Percentiles rank a stretch among this genome's conserved stretches.
These are phyloP conservation scores for Colletotrichum paranaense DNA, from an alignment of 2,329 filamentous ascomycete genomes.

Conservation along the genomic window DNA sequence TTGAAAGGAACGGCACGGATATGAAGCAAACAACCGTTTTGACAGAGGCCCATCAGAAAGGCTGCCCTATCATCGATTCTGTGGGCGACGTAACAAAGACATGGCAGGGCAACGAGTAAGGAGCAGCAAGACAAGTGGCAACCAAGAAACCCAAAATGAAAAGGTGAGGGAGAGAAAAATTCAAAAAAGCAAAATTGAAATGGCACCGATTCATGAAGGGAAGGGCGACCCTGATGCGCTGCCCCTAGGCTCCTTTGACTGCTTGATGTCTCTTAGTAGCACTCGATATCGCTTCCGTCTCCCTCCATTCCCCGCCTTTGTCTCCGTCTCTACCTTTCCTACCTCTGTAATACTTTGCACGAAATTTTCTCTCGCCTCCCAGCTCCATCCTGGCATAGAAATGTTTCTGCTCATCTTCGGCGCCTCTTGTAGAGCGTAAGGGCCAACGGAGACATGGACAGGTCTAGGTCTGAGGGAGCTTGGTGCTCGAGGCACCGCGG, in stretches of 20 bases:
- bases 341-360: neutral
- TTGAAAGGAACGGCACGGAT: slow-evolving; percentile 17
- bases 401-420: slow-evolving; percentile 30
- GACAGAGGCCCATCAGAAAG: slow-evolving; percentile 15
- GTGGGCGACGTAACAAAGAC: slow-evolving; percentile 15
- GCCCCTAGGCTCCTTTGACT: neutral
- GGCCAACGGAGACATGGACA: slow-evolving; percentile 22
- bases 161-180: neutral
- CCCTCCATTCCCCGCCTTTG: neutral
- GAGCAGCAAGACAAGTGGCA: neutral
- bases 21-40: slow-evolving; percentile 21
- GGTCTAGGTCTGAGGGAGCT: slow-evolving; percentile 27
- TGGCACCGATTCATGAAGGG: slow-evolving; percentile 1
- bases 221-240: slow-evolving; percentile 16
- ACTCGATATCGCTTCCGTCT: neutral
- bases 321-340: neutral
- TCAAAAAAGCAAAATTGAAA: neutral
- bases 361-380: slow-evolving; percentile 3
- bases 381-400: slow-evolving; percentile 27
- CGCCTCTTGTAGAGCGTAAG: neutral
- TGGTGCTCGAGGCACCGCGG: slow-evolving; percentile 31
- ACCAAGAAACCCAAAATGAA: slow-evolving; percentile 7
- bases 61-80: neutral
- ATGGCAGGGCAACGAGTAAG: slow-evolving; percentile 21
- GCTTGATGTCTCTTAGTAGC: neutral